Evolutionary conservation across 2,329 filamentous ascomycete genomes (phyloP).

Genomic region (Dactylellina parvicollis): DNA sequence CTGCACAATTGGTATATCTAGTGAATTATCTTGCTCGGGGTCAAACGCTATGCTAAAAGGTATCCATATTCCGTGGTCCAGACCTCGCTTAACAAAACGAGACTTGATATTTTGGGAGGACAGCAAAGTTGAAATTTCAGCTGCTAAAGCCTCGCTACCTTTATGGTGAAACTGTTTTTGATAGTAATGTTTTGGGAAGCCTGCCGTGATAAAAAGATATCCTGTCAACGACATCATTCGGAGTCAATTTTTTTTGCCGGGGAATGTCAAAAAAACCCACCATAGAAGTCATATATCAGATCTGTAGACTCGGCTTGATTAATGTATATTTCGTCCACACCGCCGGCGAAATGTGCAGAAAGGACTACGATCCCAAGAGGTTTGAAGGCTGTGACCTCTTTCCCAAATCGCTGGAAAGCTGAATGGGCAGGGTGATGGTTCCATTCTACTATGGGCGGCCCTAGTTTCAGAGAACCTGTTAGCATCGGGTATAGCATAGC

Average conservation of each 20-base stretch:
- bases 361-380: constrained; percentile 79
- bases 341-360: constrained; percentile 71
- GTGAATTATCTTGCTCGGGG: constrained; percentile 68
- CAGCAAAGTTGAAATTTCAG: constrained; percentile 69
- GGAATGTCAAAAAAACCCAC: not conserved
- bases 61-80: constrained; percentile 80
- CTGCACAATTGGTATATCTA: constrained; percentile 76
- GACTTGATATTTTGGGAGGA: constrained; percentile 69
- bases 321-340: constrained; percentile 32
- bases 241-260: not conserved
- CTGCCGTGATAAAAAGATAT: constrained; percentile 57
- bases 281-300: constrained; percentile 49
- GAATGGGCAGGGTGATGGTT: constrained; percentile 73
- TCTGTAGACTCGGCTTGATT: constrained; percentile 38
- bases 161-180: constrained; percentile 72
- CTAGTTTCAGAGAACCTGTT: constrained; percentile 1
- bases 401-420: constrained; percentile 72
- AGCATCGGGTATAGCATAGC: not conserved
- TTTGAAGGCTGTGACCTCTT: constrained; percentile 76
- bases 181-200: constrained; percentile 76
- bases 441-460: constrained; percentile 69
- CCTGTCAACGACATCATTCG: not conserved
- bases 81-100: constrained; percentile 70
- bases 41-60: constrained; percentile 72
- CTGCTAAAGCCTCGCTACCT: constrained; percentile 70